Evolutionary conservation across 1,284 basidiomycete genomes (phyloP).

Genomic region (Ceratobasidium sp.): DNA sequence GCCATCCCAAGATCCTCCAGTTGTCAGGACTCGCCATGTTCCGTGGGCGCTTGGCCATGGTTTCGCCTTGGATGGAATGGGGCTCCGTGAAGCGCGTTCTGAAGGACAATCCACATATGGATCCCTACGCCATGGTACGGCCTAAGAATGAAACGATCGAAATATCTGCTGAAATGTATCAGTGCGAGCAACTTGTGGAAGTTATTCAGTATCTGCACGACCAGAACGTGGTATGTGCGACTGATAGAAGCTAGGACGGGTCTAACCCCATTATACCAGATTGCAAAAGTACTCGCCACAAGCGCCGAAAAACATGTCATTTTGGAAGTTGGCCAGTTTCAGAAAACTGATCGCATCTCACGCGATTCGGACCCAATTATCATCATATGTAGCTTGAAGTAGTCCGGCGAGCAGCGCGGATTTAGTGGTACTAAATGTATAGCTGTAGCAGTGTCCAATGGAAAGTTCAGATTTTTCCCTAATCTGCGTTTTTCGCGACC

Average conservation of each 20-base stretch:
- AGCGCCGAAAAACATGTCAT: too few relatives aligned
- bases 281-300: too few relatives aligned
- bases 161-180: neutral
- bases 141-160: neutral
- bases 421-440: too few relatives aligned
- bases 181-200: slow-evolving; percentile 1
- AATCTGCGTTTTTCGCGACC: too few relatives aligned
- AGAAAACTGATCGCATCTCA: too few relatives aligned
- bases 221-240: neutral
- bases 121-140: neutral
- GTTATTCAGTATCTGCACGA: neutral
- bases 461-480: too few relatives aligned
- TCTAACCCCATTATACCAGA: neutral
- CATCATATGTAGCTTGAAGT: too few relatives aligned
- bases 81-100: neutral
- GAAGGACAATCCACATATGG: neutral
- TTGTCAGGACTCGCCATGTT: neutral
- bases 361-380: too few relatives aligned
- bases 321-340: too few relatives aligned
- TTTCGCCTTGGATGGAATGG: slow-evolving; percentile 4
- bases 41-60: neutral
- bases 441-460: too few relatives aligned
- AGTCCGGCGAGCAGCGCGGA: too few relatives aligned
- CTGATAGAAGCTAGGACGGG: too few relatives aligned
- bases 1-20: neutral